Evolutionary conservation across 345 rosid species (phyloP).

Genomic region (Capsella bursapastoris): DNA sequence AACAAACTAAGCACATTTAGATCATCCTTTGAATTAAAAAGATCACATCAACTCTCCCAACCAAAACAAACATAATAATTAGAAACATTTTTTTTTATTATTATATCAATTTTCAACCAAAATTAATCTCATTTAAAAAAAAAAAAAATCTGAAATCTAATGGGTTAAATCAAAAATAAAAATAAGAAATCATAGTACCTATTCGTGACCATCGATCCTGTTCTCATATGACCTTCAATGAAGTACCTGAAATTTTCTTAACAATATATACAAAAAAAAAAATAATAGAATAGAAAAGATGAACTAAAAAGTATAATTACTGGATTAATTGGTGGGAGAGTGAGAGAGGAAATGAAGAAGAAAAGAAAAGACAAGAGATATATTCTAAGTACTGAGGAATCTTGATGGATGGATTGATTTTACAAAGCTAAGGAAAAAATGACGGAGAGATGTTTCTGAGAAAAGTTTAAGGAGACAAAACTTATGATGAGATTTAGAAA

Average conservation of each 20-base stretch:
- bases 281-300: neutral
- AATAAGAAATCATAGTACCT: neutral
- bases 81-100: neutral
- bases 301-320: neutral
- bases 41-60: conserved; percentile 1
- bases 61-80: neutral
- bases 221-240: conserved; percentile 5
- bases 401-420: conserved; percentile 8
- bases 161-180: neutral
- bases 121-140: neutral
- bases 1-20: neutral
- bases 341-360: conserved; percentile 31
- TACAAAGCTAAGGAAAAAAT: conserved; percentile 39
- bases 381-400: conserved; percentile 38
- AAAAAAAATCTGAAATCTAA: too few species aligned
- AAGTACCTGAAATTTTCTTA: conserved; percentile 26
- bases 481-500: conserved; percentile 15
- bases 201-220: neutral
- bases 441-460: conserved; percentile 43
- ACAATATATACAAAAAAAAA: too few species aligned
- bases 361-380: conserved; percentile 24
- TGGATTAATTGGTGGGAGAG: conserved; percentile 22
- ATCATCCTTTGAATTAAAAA: neutral
- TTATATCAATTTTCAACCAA: neutral
- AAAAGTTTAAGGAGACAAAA: neutral